Percentiles rank a stretch among this genome's conserved stretches.
phyloP scores from a whole-genome alignment of 176 grass and related monocot species.

The Zizania latifolia region DNA sequence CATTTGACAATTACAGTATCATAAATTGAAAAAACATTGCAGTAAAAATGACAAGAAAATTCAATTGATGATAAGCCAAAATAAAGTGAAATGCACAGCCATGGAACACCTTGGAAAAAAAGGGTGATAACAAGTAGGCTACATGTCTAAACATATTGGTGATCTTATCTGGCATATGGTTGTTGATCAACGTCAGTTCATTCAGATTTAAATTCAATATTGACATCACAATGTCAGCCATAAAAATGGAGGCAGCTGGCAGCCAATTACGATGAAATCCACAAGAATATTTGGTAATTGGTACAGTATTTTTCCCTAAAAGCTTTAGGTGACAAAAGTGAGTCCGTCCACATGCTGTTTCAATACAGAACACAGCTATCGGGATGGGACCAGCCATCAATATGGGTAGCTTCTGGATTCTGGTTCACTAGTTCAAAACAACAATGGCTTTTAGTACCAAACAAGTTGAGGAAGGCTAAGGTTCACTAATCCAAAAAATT shows the following conservation, averaged over 20 bases:
- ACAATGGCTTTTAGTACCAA: too few relatives aligned
- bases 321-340: neutral
- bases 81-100: neutral
- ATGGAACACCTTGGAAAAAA: constrained; percentile 1
- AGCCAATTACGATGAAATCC: neutral
- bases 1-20: neutral
- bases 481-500: neutral
- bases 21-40: neutral
- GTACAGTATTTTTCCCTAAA: neutral
- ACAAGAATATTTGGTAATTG: neutral
- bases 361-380: neutral
- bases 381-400: neutral
- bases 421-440: neutral
- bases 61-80: neutral
- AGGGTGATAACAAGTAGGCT: neutral
- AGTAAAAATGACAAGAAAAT: neutral
- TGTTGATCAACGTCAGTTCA: neutral
- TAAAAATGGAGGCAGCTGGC: neutral
- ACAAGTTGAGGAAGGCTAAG: too few relatives aligned
- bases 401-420: neutral
- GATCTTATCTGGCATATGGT: neutral
- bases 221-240: neutral
- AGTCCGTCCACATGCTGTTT: neutral
- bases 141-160: neutral
- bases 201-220: neutral